phyloP scores from a whole-genome alignment of 805 yeast genomes.

The Wickerhamiella shivajii region DNA sequence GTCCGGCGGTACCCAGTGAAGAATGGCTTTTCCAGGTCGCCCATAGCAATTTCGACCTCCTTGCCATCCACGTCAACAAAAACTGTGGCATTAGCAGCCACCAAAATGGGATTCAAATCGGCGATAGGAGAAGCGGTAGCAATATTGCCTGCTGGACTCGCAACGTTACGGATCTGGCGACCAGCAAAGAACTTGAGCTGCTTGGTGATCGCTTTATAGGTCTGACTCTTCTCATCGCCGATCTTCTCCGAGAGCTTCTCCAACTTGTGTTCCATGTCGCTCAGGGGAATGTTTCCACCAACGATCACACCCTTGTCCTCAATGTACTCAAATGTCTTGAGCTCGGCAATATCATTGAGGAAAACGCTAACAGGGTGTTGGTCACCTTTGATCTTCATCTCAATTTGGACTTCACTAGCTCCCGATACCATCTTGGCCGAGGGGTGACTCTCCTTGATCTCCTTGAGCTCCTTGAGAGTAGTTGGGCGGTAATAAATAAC shows the following conservation, averaged over 20 bases:
- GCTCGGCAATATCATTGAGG: constrained; percentile 32
- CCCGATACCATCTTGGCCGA: constrained; percentile 31
- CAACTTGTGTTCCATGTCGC: constrained; percentile 28
- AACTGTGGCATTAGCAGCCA: constrained; percentile 29
- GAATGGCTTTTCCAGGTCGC: constrained; percentile 23
- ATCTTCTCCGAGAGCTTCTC: constrained; percentile 20
- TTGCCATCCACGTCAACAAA: constrained; percentile 24
- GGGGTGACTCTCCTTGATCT: constrained; percentile 26
- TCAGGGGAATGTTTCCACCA: constrained; percentile 31
- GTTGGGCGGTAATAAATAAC: constrained; percentile 34
- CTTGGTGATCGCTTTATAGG: constrained; percentile 26
- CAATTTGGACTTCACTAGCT: constrained; percentile 36
- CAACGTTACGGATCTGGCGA: constrained; percentile 35
- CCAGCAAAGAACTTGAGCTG: constrained; percentile 37
- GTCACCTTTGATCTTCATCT: constrained; percentile 31
- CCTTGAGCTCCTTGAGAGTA: constrained; percentile 27
- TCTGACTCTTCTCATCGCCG: constrained; percentile 23
- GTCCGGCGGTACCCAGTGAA: constrained; percentile 33
- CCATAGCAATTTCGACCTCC: constrained; percentile 24
- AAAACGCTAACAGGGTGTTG: constrained; percentile 29
- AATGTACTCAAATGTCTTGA: constrained; percentile 24
- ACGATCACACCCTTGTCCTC: constrained; percentile 30
- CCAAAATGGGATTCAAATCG: constrained; percentile 34
- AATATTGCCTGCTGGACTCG: constrained; percentile 36
- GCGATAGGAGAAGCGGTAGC: constrained; percentile 38